Evolutionary conservation across 2,329 filamentous ascomycete species (phyloP).

Genomic region (Ophiocordyceps camponoti-leonardi): DNA sequence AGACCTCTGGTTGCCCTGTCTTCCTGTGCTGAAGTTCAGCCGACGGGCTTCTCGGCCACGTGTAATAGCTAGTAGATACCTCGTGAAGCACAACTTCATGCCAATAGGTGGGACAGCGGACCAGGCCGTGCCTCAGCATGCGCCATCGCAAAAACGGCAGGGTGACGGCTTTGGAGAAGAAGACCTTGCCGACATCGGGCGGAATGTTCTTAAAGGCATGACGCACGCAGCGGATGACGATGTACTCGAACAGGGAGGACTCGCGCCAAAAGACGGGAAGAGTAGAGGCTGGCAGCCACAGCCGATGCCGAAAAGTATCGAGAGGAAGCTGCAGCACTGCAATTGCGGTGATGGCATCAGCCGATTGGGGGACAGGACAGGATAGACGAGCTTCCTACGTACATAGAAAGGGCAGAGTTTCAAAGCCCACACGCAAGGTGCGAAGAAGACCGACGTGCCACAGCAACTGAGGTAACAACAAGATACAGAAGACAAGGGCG

Average conservation of each 20-base stretch:
- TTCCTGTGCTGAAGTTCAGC: slow-evolving; percentile 5
- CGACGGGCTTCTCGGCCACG: neutral
- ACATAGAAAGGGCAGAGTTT: slow-evolving; percentile 56
- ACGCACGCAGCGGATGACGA: slow-evolving; percentile 60
- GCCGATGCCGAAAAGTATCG: slow-evolving; percentile 9
- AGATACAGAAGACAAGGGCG: slow-evolving; percentile 54
- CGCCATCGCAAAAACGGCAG: slow-evolving; percentile 61
- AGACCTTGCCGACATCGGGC: slow-evolving; percentile 50
- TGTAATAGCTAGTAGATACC: slow-evolving; percentile 6
- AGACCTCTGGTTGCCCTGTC: slow-evolving; percentile 40
- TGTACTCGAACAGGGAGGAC: slow-evolving; percentile 58
- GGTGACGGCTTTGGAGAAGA: slow-evolving; percentile 59
- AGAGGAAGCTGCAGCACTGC: slow-evolving; percentile 1
- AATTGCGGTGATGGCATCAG: neutral
- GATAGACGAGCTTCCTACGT: slow-evolving; percentile 7
- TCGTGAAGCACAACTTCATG: slow-evolving; percentile 23
- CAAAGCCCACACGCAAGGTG: slow-evolving; percentile 38
- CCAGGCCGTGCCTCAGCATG: slow-evolving; percentile 54
- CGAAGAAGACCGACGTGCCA: slow-evolving; percentile 45
- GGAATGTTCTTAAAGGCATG: slow-evolving; percentile 62
- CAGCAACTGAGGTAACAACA: slow-evolving; percentile 55
- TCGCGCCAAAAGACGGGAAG: slow-evolving; percentile 46
- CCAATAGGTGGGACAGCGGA: slow-evolving; percentile 47
- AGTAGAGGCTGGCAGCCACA: slow-evolving; percentile 9
- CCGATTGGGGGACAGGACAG: neutral